These are phyloP conservation scores for Aspergillus pseudonomiae DNA, from an alignment of 2,329 filamentous ascomycete genomes.

Conservation along the genomic window DNA sequence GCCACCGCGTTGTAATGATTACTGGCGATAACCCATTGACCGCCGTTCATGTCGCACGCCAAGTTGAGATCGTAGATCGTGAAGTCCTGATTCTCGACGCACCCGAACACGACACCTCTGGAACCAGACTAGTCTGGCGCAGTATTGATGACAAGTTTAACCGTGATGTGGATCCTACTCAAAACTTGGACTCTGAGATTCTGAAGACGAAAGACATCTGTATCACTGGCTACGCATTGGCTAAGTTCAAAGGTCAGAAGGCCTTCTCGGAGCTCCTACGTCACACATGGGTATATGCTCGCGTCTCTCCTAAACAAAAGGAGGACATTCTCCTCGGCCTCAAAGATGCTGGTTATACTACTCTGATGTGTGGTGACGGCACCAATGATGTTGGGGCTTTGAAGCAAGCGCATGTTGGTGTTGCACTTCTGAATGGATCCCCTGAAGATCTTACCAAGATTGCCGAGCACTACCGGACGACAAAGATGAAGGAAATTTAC, in stretches of 20 bases:
- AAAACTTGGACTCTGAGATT: slow-evolving; percentile 79
- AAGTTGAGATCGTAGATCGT: slow-evolving; percentile 96
- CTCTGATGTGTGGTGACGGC: slow-evolving; percentile 96
- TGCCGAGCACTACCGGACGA: slow-evolving; percentile 88
- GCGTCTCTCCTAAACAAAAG: slow-evolving; percentile 98
- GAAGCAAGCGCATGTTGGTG: slow-evolving; percentile 97
- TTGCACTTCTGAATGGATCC: slow-evolving; percentile 93
- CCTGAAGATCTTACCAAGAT: slow-evolving; percentile 89
- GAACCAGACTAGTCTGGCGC: slow-evolving; percentile 85
- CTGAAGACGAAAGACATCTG: slow-evolving; percentile 87
- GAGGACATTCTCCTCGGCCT: slow-evolving; percentile 96
- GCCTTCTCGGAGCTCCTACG: slow-evolving; percentile 78
- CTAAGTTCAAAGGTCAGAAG: slow-evolving; percentile 80
- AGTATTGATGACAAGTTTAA: slow-evolving; percentile 88
- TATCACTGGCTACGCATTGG: slow-evolving; percentile 89
- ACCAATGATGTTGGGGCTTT: slow-evolving; percentile 97
- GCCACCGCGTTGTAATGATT: slow-evolving; percentile 98
- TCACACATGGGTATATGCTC: slow-evolving; percentile 95
- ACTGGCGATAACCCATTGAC: slow-evolving; percentile 98
- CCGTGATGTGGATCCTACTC: slow-evolving; percentile 81
- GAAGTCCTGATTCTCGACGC: slow-evolving; percentile 94
- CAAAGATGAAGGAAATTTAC: slow-evolving; percentile 98
- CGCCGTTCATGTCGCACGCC: slow-evolving; percentile 89
- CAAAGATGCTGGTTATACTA: slow-evolving; percentile 96
- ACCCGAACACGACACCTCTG: slow-evolving; percentile 82